Conservation (phyloP, 768 basidiomycete species). For the Suillus americanus region DNA sequence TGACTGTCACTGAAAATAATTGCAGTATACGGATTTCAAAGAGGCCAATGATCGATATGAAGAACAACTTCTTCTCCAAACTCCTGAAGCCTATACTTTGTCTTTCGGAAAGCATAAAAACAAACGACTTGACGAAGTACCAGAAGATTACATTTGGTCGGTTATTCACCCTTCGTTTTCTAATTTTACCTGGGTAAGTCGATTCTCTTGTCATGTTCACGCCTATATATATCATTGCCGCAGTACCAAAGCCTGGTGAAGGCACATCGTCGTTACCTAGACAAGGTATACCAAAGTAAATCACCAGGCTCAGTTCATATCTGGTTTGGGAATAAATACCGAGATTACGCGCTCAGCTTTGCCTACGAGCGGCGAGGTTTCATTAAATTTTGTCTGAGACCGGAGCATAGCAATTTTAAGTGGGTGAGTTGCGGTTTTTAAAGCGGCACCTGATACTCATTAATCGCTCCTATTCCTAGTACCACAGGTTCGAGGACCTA, state of each 20-base stretch:
- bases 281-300: slow-evolving; percentile 1
- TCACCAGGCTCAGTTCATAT: not conserved
- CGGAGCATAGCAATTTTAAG: not conserved
- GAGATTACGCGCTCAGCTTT: not conserved
- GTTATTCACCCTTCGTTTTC: slow-evolving; percentile 7
- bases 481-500: not conserved
- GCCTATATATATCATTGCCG: not conserved
- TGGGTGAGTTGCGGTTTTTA: not conserved
- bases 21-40: slow-evolving; percentile 11
- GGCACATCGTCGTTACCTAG: slow-evolving; percentile 16
- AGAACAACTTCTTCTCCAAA: slow-evolving; percentile 10
- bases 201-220: not conserved
- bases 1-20: not conserved
- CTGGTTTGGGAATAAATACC: not conserved
- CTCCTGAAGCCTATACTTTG: slow-evolving; percentile 12
- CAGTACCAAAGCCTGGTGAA: slow-evolving; percentile 19
- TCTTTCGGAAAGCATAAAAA: slow-evolving; percentile 6
- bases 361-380: not conserved
- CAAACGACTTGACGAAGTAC: slow-evolving; percentile 13
- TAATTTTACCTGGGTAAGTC: slow-evolving; percentile 8
- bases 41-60: slow-evolving; percentile 17
- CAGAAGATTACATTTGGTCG: slow-evolving; percentile 17
- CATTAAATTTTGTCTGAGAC: not conserved
- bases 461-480: not conserved
- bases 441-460: not conserved